These are phyloP conservation scores for Colletotrichum sp. DNA, from an alignment of 2,329 filamentous ascomycete species.

Conservation along the genomic window DNA sequence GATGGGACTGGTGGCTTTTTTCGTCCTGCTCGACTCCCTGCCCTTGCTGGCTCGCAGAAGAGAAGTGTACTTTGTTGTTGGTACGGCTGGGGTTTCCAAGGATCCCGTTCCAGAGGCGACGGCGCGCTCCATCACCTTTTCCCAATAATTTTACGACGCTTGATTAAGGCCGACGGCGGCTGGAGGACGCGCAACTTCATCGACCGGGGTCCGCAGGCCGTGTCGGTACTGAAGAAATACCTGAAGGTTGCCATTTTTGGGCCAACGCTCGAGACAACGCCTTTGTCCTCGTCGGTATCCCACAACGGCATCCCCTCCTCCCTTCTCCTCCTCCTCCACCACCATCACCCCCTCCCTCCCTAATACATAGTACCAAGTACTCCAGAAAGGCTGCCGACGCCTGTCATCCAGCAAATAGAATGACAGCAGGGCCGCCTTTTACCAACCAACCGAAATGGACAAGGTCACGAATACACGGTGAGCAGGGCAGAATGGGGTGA, in stretches of 20 bases:
- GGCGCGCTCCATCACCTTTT: background rate
- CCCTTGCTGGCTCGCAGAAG: background rate
- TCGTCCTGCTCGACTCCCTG: background rate
- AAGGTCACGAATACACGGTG: background rate
- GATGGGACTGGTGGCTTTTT: background rate
- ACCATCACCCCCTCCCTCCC: background rate
- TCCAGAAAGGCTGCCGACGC: background rate
- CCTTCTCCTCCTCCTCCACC: background rate
- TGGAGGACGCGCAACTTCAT: background rate
- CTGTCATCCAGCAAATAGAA: slow-evolving; percentile 1
- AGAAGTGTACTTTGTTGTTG: background rate
- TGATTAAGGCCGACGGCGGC: background rate
- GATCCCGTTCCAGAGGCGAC: background rate
- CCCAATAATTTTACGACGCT: background rate
- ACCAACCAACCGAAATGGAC: slow-evolving; percentile 7
- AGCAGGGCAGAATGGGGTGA: background rate
- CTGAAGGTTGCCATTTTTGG: background rate
- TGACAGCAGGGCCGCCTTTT: background rate
- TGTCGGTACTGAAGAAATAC: background rate
- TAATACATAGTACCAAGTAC: background rate
- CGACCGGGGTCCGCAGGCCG: background rate
- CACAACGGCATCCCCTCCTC: background rate
- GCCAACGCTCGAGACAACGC: background rate
- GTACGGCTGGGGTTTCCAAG: background rate
- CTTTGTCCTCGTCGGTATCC: background rate